Conservation (phyloP, 169 alveolate genomes). For the Cardiosporidium cionae region DNA sequence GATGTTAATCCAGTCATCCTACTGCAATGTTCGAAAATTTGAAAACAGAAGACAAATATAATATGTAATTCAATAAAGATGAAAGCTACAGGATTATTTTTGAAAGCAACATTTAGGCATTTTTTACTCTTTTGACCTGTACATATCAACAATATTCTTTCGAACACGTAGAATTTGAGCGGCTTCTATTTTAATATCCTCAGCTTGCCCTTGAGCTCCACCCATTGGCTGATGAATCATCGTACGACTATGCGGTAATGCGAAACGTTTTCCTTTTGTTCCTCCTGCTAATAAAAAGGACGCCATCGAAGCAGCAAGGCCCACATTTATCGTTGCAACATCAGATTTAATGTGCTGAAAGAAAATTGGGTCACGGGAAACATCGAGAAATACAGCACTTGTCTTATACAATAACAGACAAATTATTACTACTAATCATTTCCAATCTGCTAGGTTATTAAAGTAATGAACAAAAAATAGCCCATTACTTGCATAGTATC, state of each 20-base stretch:
- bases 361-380: not conserved
- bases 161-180: not conserved
- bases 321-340: conserved; percentile 45
- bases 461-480: not conserved
- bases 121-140: not conserved
- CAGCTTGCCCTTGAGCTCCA: conserved; percentile 38
- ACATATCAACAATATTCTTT: not conserved
- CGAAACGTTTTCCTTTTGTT: conserved; percentile 44
- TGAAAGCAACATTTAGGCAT: not conserved
- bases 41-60: not conserved
- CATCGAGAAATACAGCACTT: not conserved
- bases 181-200: conserved; percentile 33
- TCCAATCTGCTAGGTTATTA: not conserved
- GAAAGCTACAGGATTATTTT: not conserved
- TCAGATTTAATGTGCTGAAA: conserved; percentile 36
- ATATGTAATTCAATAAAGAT: not conserved
- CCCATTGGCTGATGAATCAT: conserved; percentile 51
- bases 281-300: conserved; percentile 48
- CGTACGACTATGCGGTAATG: conserved; percentile 38
- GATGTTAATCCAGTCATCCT: not conserved
- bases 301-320: conserved; percentile 54
- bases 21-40: not conserved
- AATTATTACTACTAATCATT: not conserved
- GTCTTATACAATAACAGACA: not conserved
- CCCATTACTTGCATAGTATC: conserved; percentile 35